Base-by-base conservation (phyloP, 192 early-diverging fungal species). In the Haplosporangium gracile region DNA sequence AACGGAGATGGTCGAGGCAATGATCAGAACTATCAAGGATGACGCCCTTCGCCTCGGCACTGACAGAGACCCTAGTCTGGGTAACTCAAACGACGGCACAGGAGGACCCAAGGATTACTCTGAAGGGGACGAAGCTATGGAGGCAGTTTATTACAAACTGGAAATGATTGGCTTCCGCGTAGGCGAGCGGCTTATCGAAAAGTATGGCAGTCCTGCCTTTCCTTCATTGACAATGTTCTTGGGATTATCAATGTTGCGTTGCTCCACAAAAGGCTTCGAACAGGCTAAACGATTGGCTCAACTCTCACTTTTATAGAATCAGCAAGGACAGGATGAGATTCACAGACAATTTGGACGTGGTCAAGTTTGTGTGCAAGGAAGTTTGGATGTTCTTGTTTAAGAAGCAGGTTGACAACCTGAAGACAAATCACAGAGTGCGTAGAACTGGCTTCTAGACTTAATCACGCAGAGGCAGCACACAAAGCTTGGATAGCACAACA, bases 281-380 rank as follows among this genome's bases (percentile, higher is more conserved):
- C 49, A 60, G 8, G 5, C 45, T 29, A 29, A 73, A 10, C 38
- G 40, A 40, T 42, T 69, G 34, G 68, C 53, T 5, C 18, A 42
- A 20, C 2, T 60, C 45, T 42, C 75, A 68, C 13, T 75, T 36
- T 57, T 16, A 43, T 89, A 97, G 96, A 78, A 94, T 96, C 77
- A 95, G 97, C 1, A 93, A 94, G 76, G 95, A 98, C 68, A 92
- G 95, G 78, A 93, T 96, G 77, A 94, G 99, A 8, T 96, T 99
- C 82, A 89, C 91, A 0, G 98, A 99, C 90, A 99, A 95, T 40
- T 89, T 99, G 32, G 99, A 99, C 69, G 95, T 98, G 42, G 95
- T 99, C 71, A 99, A 99, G 87, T 99, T 98, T 92, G 94, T 99
- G 15, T 99, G 99, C 91, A 99, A 99, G 87, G 99, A 99, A 71